Evolutionary conservation across 139 green algal species (phyloP).

Genomic region (Picochlorum sp.): DNA sequence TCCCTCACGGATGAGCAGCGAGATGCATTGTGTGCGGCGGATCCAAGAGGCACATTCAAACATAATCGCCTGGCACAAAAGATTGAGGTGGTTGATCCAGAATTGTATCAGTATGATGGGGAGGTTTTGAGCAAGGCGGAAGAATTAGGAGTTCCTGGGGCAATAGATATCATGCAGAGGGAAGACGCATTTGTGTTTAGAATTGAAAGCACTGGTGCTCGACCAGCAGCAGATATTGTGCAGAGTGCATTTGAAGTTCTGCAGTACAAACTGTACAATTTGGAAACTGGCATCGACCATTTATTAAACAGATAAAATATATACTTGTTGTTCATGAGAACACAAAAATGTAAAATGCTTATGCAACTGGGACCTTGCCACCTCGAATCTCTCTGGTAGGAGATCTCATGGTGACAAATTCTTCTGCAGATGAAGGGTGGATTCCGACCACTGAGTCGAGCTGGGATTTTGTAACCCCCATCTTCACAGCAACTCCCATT

Average conservation of each 20-base stretch:
- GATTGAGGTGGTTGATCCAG: constrained; percentile 51
- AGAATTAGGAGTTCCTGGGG: constrained; percentile 65
- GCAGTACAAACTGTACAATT: constrained; percentile 42
- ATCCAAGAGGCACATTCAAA: constrained; percentile 63
- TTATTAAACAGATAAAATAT: too few species aligned
- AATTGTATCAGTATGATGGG: constrained; percentile 75
- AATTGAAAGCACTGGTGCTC: constrained; percentile 74
- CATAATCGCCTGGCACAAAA: constrained; percentile 58
- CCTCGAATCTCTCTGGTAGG: constrained; percentile 8
- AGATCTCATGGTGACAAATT: constrained; percentile 90
- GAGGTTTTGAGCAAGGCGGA: constrained; percentile 71
- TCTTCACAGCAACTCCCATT: constrained; percentile 87
- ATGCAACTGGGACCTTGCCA: not conserved
- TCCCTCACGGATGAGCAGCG: constrained; percentile 62
- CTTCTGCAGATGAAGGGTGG: constrained; percentile 87
- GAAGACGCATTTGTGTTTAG: constrained; percentile 86
- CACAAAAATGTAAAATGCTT: not conserved
- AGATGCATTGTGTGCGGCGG: constrained; percentile 55
- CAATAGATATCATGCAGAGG: constrained; percentile 56
- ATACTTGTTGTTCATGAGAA: too few species aligned
- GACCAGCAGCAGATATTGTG: constrained; percentile 57
- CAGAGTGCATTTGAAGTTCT: constrained; percentile 54
- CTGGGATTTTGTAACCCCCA: constrained; percentile 79
- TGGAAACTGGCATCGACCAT: constrained; percentile 7
- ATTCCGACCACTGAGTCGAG: constrained; percentile 90